phyloP scores from a whole-genome alignment of 1,284 basidiomycete species.

The Rhodotorula sp. region DNA sequence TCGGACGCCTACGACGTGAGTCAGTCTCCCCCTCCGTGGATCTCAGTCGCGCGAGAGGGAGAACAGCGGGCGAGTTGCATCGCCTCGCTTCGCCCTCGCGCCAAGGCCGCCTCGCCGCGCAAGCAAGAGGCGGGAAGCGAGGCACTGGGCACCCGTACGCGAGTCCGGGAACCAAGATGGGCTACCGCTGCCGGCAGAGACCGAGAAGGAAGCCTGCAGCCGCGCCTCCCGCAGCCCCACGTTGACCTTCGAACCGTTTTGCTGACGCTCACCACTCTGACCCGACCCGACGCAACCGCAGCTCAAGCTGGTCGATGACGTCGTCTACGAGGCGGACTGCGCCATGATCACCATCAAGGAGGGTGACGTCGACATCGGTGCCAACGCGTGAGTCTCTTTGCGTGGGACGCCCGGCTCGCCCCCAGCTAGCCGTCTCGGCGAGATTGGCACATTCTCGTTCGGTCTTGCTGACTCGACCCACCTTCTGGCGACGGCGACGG shows the following conservation, averaged over 20 bases:
- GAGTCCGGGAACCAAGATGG: too few species aligned
- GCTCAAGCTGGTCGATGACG: conserved; percentile 70
- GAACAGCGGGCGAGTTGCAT: not conserved
- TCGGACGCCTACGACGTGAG: conserved; percentile 86
- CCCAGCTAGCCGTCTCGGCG: not conserved
- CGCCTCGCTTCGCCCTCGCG: not conserved
- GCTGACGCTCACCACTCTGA: not conserved
- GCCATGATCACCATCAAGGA: conserved; percentile 69
- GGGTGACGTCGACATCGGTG: conserved; percentile 90
- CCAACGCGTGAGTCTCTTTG: conserved; percentile 28
- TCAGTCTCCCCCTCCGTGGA: conserved; percentile 17
- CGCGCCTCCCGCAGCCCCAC: not conserved
- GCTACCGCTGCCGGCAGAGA: not conserved
- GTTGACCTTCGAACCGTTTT: not conserved
- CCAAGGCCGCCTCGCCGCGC: too few species aligned
- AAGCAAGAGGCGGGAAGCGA: too few species aligned
- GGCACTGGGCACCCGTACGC: too few species aligned
- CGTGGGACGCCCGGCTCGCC: conserved; percentile 56
- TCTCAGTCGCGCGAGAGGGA: not conserved
- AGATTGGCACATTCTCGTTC: too few species aligned
- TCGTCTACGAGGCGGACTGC: conserved; percentile 91
- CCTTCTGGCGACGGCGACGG: too few species aligned
- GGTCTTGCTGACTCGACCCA: not conserved
- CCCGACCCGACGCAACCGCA: not conserved
- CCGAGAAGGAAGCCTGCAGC: not conserved